Evolutionary conservation across 306 rosid species (phyloP).

Genomic region (Biancaea sappan): DNA sequence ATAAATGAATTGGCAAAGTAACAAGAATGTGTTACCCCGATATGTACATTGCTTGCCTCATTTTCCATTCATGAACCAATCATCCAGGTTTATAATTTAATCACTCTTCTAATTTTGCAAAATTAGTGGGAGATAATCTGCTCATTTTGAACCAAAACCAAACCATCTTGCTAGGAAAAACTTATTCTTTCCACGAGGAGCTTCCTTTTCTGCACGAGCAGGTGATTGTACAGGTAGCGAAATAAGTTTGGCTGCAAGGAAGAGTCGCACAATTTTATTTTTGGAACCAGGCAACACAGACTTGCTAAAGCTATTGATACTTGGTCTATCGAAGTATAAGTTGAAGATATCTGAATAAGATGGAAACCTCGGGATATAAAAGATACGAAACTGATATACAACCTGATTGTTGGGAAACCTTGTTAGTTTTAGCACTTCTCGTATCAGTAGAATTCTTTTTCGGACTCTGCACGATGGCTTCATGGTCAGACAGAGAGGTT

Average conservation of each 20-base stretch:
- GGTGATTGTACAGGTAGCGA: slow-evolving; percentile 47
- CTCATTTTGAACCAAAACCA: slow-evolving; percentile 82
- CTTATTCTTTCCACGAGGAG: slow-evolving; percentile 64
- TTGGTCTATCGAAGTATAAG: not conserved
- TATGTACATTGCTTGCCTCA: not conserved
- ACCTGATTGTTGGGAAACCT: slow-evolving; percentile 61
- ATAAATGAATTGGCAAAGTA: slow-evolving; percentile 11
- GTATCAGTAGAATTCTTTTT: slow-evolving; percentile 45
- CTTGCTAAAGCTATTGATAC: not conserved
- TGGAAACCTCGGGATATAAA: slow-evolving; percentile 9
- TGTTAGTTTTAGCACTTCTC: slow-evolving; percentile 43
- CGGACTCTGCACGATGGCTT: slow-evolving; percentile 34
- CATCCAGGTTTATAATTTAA: slow-evolving; percentile 2
- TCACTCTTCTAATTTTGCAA: slow-evolving; percentile 7
- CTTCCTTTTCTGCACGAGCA: slow-evolving; percentile 44
- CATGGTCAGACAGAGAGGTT: slow-evolving; percentile 45
- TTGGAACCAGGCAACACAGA: slow-evolving; percentile 7
- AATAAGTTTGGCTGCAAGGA: slow-evolving; percentile 54
- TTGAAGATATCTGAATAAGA: slow-evolving; percentile 5
- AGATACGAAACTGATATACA: slow-evolving; percentile 15
- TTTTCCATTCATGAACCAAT: not conserved
- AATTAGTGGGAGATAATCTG: not conserved
- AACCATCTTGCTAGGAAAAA: slow-evolving; percentile 85
- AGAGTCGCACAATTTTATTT: slow-evolving; percentile 31
- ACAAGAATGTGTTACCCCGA: not conserved